Evolutionary conservation across 2,329 filamentous ascomycete species (phyloP).

Genomic region (Aplosporella prunicola): DNA sequence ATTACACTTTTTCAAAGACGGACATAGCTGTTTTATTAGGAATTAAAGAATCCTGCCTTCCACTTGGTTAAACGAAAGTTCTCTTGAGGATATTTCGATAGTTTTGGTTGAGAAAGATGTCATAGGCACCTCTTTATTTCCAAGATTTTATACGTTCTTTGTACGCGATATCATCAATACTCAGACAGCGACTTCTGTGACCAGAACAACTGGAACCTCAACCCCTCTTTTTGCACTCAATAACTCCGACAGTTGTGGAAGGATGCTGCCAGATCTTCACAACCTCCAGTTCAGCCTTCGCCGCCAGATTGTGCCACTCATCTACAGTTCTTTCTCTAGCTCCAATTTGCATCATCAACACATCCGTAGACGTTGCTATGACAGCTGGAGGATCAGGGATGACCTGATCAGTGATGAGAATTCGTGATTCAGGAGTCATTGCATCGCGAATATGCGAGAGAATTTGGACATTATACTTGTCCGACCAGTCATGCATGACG

Average conservation of each 20-base stretch:
- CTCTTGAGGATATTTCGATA: no score
- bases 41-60: no score
- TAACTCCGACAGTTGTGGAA: neutral
- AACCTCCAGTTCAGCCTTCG: slow-evolving; percentile 2
- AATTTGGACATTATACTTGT: slow-evolving; percentile 23
- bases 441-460: slow-evolving; percentile 25
- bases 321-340: slow-evolving; percentile 6
- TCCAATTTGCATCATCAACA: slow-evolving; percentile 6
- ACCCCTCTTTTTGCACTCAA: slow-evolving; percentile 6
- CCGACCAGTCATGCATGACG: slow-evolving; percentile 26
- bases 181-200: no score
- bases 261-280: slow-evolving; percentile 6
- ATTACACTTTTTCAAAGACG: no score
- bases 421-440: slow-evolving; percentile 25
- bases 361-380: neutral
- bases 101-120: no score
- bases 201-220: no score
- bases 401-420: slow-evolving; percentile 34
- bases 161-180: no score
- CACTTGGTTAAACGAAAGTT: no score
- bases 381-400: slow-evolving; percentile 3
- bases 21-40: no score
- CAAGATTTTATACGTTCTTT: no score
- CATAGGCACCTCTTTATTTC: no score
- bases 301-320: slow-evolving; percentile 4